Percentiles rank a stretch among this genome's conserved stretches.
Evolutionary conservation across 306 rosid genomes (phyloP).

Genomic region (Cicer cuneatum): DNA sequence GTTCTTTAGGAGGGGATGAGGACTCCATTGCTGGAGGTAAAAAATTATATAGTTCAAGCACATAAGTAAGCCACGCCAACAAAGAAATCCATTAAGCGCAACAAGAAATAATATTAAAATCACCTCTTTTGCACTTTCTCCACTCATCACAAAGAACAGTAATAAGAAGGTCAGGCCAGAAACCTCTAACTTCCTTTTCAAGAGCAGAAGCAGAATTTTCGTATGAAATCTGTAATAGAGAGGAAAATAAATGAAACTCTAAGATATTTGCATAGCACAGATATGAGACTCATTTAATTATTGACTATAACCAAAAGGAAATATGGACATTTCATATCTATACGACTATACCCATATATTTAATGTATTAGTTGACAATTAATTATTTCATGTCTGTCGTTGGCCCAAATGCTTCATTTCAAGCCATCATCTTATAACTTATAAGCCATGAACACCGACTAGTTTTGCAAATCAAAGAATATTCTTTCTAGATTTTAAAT

Average conservation of each 20-base stretch:
- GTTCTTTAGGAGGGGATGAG: conserved; percentile 80
- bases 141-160: conserved; percentile 77
- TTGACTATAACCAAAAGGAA: conserved; percentile 25
- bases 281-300: conserved; percentile 17
- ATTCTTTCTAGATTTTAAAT: conserved; percentile 11
- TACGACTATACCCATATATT: conserved; percentile 11
- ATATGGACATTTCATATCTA: conserved; percentile 13
- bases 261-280: conserved; percentile 23
- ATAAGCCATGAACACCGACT: conserved; percentile 21
- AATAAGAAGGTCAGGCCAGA: conserved; percentile 79
- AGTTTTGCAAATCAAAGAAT: conserved; percentile 26
- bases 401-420: conserved; percentile 19
- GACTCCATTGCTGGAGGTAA: conserved; percentile 80
- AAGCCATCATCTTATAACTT: conserved; percentile 22
- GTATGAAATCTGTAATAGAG: conserved; percentile 66
- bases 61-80: conserved; percentile 38
- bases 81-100: conserved; percentile 15
- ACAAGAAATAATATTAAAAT: conserved; percentile 27
- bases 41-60: conserved; percentile 42
- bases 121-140: conserved; percentile 91
- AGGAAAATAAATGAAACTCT: conserved; percentile 39
- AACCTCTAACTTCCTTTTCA: conserved; percentile 72
- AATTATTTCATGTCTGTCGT: conserved; percentile 17
- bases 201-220: conserved; percentile 66
- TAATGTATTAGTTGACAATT: conserved; percentile 19